Evolutionary conservation across 1,139 yeast species (phyloP).

Genomic region (Entelexis sorbosivorans): DNA sequence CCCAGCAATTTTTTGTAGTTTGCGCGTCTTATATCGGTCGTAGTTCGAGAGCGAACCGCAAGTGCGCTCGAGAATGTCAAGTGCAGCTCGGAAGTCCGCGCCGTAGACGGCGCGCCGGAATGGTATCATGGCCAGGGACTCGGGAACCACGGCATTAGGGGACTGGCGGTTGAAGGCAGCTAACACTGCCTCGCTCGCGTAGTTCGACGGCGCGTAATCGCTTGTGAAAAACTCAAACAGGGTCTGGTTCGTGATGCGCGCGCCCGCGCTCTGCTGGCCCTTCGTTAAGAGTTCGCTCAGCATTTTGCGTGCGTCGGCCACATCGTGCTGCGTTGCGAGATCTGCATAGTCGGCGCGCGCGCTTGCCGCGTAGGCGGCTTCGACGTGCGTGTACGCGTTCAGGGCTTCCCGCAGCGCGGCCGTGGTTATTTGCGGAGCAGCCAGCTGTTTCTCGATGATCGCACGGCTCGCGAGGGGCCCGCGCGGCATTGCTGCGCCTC

Average conservation of each 20-base stretch:
- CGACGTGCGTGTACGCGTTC: constrained; percentile 16
- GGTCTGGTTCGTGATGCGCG: constrained; percentile 18
- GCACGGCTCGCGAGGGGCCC: neutral
- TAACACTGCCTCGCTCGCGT: constrained; percentile 23
- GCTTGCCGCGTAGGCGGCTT: constrained; percentile 15
- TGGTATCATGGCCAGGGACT: constrained; percentile 47
- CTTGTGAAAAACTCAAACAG: constrained; percentile 24
- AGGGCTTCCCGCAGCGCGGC: constrained; percentile 14
- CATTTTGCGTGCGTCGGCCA: constrained; percentile 18
- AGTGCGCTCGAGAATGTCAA: constrained; percentile 49
- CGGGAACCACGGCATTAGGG: constrained; percentile 29
- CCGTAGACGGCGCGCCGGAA: constrained; percentile 48
- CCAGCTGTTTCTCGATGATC: constrained; percentile 2
- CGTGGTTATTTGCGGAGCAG: constrained; percentile 1
- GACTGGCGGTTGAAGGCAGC: constrained; percentile 20
- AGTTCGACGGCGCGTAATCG: constrained; percentile 25
- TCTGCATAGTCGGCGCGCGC: constrained; percentile 13
- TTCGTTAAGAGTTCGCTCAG: constrained; percentile 22
- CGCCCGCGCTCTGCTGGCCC: constrained; percentile 4
- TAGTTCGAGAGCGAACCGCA: constrained; percentile 43
- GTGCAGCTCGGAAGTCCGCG: constrained; percentile 49
- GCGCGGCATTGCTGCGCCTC: constrained; percentile 2
- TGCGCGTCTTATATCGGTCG: constrained; percentile 24
- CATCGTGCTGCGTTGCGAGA: constrained; percentile 10
- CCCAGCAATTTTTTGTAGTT: constrained; percentile 25